phyloP scores from a whole-genome alignment of 1,284 basidiomycete genomes.

The Melampsora larici-populina region DNA sequence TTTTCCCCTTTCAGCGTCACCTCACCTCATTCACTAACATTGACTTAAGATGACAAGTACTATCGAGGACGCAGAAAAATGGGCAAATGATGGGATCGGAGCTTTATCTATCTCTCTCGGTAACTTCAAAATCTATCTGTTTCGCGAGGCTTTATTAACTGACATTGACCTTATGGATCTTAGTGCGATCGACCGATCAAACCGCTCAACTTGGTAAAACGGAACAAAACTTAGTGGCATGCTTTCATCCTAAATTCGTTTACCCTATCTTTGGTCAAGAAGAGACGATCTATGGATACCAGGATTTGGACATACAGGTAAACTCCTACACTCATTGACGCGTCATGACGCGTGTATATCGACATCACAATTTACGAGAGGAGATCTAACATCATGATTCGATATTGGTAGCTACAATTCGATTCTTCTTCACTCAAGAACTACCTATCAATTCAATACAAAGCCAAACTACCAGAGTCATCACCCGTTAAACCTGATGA shows the following conservation, averaged over 20 bases:
- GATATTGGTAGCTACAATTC: conserved; percentile 65
- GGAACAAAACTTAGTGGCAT: conserved; percentile 44
- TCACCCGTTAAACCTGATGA: conserved; percentile 75
- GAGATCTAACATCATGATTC: neutral
- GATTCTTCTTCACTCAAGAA: conserved; percentile 79
- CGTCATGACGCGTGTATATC: neutral
- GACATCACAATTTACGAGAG: neutral
- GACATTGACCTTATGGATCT: neutral
- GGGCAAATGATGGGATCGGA: conserved; percentile 42
- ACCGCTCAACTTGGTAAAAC: conserved; percentile 7
- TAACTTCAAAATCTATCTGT: neutral
- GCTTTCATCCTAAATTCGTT: conserved; percentile 51
- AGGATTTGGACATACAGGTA: conserved; percentile 75
- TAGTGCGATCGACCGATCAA: conserved; percentile 20
- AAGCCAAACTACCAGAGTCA: conserved; percentile 65
- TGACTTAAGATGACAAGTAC: conserved; percentile 8
- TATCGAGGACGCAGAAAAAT: conserved; percentile 22
- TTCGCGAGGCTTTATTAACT: neutral
- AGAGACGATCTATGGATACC: conserved; percentile 93
- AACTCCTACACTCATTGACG: conserved; percentile 49
- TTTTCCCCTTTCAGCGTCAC: too few species aligned
- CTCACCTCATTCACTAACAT: too few species aligned
- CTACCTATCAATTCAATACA: conserved; percentile 68
- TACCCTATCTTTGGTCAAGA: conserved; percentile 81
- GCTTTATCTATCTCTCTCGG: conserved; percentile 37